phyloP scores from a whole-genome alignment of 768 basidiomycete species.

The Phlebiopsis flavidoalba region DNA sequence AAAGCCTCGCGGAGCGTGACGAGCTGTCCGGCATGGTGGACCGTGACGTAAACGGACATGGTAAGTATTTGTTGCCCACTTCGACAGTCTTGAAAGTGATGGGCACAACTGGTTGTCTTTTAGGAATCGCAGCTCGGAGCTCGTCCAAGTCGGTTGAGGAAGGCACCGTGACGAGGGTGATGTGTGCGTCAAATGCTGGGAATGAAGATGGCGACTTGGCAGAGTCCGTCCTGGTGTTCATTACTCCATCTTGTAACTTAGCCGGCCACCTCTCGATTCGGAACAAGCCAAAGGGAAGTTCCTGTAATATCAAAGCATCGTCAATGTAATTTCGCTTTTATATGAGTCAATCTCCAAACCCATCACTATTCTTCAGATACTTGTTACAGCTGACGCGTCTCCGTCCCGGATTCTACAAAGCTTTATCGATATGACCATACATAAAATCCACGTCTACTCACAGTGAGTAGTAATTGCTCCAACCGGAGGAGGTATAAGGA shows the following conservation, averaged over 20 bases:
- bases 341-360: not conserved
- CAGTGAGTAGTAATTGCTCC: too few species aligned
- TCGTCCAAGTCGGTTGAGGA: conserved; percentile 20
- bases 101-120: conserved; percentile 28
- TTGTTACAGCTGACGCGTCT: too few species aligned
- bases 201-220: conserved; percentile 40
- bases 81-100: conserved; percentile 50
- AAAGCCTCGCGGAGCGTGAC: conserved; percentile 43
- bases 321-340: not conserved
- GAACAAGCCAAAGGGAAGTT: conserved; percentile 68
- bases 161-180: conserved; percentile 55
- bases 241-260: conserved; percentile 37
- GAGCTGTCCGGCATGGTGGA: conserved; percentile 42
- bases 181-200: conserved; percentile 61
- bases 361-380: too few species aligned
- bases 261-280: conserved; percentile 38
- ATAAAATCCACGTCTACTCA: too few species aligned
- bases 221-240: conserved; percentile 34
- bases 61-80: conserved; percentile 61
- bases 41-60: conserved; percentile 60
- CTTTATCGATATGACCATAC: too few species aligned
- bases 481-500: too few species aligned
- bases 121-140: conserved; percentile 37
- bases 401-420: too few species aligned
- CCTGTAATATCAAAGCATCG: conserved; percentile 33